phyloP scores from a whole-genome alignment of 306 rosid genomes.

The Quercus ilex region DNA sequence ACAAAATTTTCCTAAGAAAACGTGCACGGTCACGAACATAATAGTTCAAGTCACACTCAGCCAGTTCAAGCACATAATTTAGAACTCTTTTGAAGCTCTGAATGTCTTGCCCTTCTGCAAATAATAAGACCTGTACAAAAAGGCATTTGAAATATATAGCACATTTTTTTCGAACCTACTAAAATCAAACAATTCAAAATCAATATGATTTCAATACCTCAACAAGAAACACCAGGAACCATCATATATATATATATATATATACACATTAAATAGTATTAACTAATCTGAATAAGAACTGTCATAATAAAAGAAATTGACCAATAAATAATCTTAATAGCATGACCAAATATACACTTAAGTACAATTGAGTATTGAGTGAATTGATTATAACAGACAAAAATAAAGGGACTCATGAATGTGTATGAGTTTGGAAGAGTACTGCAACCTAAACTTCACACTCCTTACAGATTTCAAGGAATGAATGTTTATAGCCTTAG shows the following conservation, averaged over 20 bases:
- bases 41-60: constrained; percentile 69
- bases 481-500: not conserved
- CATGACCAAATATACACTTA: too few relatives aligned
- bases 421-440: too few relatives aligned
- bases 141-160: constrained; percentile 16
- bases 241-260: not conserved
- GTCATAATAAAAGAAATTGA: too few relatives aligned
- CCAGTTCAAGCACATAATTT: constrained; percentile 75
- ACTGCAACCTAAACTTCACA: too few relatives aligned
- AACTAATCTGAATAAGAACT: too few relatives aligned
- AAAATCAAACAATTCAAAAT: not conserved
- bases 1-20: constrained; percentile 55
- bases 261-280: too few relatives aligned
- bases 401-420: too few relatives aligned
- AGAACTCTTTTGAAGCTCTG: constrained; percentile 43
- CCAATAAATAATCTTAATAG: too few relatives aligned
- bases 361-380: too few relatives aligned
- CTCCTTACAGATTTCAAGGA: too few relatives aligned
- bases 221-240: not conserved
- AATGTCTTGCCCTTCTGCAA: constrained; percentile 52
- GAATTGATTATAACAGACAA: too few relatives aligned
- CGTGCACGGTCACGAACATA: constrained; percentile 87
- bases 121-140: constrained; percentile 58
- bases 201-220: not conserved
- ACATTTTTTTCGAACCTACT: not conserved